Conservation (phyloP, 2,329 filamentous ascomycete genomes). For the Stenocarpella maydis region DNA sequence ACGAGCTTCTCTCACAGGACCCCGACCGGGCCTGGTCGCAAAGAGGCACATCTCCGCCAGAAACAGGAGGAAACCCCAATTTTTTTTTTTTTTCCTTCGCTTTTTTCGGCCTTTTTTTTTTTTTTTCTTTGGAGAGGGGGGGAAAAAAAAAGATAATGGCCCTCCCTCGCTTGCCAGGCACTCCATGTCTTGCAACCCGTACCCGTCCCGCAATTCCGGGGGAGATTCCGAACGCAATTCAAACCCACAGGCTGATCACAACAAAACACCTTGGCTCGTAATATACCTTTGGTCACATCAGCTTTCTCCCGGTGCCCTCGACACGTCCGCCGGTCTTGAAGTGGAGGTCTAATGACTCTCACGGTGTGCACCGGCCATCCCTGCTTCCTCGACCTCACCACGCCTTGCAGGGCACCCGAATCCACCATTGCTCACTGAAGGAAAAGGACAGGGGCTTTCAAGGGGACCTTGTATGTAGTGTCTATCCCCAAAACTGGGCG, state of each 20-base stretch:
- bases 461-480: slow-evolving; percentile 1
- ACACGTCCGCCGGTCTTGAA: background rate
- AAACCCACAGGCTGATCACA: slow-evolving; percentile 3
- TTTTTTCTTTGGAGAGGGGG: too few relatives aligned
- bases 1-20: background rate
- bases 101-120: too few relatives aligned
- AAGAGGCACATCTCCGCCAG: too few relatives aligned
- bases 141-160: too few relatives aligned
- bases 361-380: background rate
- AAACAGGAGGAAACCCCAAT: too few relatives aligned
- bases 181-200: background rate
- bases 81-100: too few relatives aligned
- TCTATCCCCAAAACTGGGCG: background rate
- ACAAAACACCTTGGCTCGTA: background rate
- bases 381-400: background rate
- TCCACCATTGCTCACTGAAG: background rate
- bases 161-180: background rate
- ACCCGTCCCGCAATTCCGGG: background rate
- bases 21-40: background rate
- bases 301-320: too few relatives aligned
- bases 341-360: slow-evolving; percentile 17
- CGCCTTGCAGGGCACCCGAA: background rate
- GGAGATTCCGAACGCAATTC: background rate
- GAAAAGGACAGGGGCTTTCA: background rate
- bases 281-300: background rate